phyloP scores from a whole-genome alignment of 2,329 filamentous ascomycete species.

The Scedosporium dehoogii region DNA sequence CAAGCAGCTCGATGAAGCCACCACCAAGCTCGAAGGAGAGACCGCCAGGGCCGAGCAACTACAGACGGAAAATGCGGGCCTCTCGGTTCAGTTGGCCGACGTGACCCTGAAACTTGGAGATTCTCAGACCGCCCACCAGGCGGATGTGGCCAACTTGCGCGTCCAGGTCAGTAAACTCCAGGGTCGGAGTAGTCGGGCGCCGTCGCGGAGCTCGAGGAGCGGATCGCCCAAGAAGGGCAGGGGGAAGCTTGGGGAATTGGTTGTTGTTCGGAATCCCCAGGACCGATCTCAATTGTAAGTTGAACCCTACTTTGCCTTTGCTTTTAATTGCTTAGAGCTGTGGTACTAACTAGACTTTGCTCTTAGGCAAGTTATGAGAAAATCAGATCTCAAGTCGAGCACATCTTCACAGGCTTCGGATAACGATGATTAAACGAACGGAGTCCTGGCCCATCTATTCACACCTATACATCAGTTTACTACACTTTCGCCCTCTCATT shows the following conservation, averaged over 20 bases:
- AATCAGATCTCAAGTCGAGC: slow-evolving; percentile 1
- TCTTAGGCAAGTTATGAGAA: slow-evolving; percentile 4
- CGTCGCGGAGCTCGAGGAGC: neutral
- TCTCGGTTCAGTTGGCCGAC: neutral
- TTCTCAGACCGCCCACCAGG: neutral
- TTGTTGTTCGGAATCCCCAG: slow-evolving; percentile 6
- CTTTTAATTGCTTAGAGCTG: neutral
- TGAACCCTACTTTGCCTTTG: neutral
- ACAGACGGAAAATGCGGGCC: neutral
- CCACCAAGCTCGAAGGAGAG: slow-evolving; percentile 1
- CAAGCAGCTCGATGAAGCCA: neutral
- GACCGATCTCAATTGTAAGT: slow-evolving; percentile 2
- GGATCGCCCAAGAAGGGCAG: slow-evolving; percentile 5
- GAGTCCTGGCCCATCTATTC: neutral
- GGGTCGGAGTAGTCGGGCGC: neutral
- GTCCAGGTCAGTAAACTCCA: slow-evolving; percentile 2
- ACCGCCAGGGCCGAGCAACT: neutral
- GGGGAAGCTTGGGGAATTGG: neutral
- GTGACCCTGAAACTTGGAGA: neutral
- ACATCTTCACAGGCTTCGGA: slow-evolving; percentile 4
- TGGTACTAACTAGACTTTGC: neutral
- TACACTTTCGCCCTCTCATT: neutral
- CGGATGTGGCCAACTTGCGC: neutral
- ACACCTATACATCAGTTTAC: neutral
- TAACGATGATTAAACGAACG: neutral